Evolutionary conservation across 768 basidiomycete species (phyloP).

Genomic region (Tulasnella sp.): DNA sequence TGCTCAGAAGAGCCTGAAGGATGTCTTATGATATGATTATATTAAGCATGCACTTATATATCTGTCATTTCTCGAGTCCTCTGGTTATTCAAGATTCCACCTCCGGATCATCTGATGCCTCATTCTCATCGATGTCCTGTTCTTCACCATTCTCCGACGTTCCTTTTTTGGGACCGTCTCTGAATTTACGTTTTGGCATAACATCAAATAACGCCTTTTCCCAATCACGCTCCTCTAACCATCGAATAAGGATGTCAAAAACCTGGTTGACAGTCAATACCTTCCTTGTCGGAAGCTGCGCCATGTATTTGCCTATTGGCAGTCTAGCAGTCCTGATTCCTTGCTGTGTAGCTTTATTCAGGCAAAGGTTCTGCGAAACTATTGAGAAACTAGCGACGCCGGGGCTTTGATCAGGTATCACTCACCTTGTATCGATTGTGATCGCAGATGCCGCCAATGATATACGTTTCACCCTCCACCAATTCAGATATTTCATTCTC

Average conservation of each 20-base stretch:
- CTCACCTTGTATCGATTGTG: conserved; percentile 88
- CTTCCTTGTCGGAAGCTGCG: conserved; percentile 76
- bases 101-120: conserved; percentile 13
- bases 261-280: conserved; percentile 96
- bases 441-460: conserved; percentile 92
- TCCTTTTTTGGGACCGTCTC: conserved; percentile 30
- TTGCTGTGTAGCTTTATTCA: conserved; percentile 65
- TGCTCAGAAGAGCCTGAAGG: conserved; percentile 47
- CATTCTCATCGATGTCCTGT: conserved; percentile 15
- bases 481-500: conserved; percentile 74
- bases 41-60: background rate
- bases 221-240: conserved; percentile 82
- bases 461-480: conserved; percentile 72
- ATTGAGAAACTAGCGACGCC: background rate
- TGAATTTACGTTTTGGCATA: conserved; percentile 85
- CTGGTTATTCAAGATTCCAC: conserved; percentile 18
- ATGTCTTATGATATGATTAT: conserved; percentile 37
- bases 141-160: conserved; percentile 18
- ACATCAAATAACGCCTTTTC: conserved; percentile 73
- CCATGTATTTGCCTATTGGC: conserved; percentile 86
- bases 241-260: conserved; percentile 82
- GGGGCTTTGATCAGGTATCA: conserved; percentile 17
- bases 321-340: conserved; percentile 75
- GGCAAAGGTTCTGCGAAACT: conserved; percentile 62
- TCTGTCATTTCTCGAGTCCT: conserved; percentile 15